Evolutionary conservation across 176 grass and related monocot genomes (phyloP), one percentile per base, ranked within the genome.

Genomic region (Aegilops longissima): DNA sequence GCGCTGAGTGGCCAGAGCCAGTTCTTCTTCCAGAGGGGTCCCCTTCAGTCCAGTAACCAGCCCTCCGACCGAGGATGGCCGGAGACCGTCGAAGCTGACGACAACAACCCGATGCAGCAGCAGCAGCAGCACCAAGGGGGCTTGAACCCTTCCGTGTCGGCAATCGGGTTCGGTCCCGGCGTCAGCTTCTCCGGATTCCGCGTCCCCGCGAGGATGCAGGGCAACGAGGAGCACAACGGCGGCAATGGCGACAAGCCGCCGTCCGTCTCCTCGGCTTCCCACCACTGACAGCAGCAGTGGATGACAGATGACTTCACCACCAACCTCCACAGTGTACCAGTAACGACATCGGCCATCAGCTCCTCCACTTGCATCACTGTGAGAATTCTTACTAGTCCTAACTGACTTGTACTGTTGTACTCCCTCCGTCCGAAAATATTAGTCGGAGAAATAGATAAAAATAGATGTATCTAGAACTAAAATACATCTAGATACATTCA

Each of bases 41-140:
- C 96, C 96, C 96, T 98, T 98, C 96, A 98, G 96, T 98, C 96
- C 96, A 98, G 93, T 98, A 95, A 94, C 91, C 89, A 92, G 89
- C 91, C 93, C 86, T 92, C 89, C 86, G 88, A 93, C 34, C 91
- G 90, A 80, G 86, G 91, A 88, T 98, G 96, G 96, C 91, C 90
- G 88, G 96, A 98, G 79, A 29, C 81, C 78, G 81, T 86, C 31
- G 87, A 89, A 58, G 81, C 88, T 75, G 90, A 93, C 85, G 89
- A 92, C 85, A 76, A 27, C 73, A 11, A 76, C 73, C 45, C 44
- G 73, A 76, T 76, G 73, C 87, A 81, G 89, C 83, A 90, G 80
- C 80, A 49, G 84, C 82, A 90, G 38, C 89, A 96, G 12, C 88
- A 84, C 24, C 87, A 88, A 5, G 83, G 71, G 12, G 90, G 70